Conservation (phyloP, 352 stramenopile genomes). For the Phytophthora sansomeana region DNA sequence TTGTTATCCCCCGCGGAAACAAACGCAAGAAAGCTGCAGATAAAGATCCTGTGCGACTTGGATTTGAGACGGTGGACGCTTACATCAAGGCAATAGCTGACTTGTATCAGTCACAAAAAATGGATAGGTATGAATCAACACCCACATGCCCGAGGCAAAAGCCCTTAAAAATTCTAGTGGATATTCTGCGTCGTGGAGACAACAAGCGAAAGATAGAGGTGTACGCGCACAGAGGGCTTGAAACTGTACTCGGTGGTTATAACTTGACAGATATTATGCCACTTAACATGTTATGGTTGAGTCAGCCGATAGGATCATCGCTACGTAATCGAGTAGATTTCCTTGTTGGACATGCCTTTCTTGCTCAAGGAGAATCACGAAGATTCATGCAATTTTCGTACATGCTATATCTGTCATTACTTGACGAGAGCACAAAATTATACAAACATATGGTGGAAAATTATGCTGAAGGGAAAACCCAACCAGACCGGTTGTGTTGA, state of each 20-base stretch:
- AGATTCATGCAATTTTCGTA: conserved; percentile 5
- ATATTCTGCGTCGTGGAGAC: not conserved
- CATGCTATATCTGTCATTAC: not conserved
- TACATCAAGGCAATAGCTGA: not conserved
- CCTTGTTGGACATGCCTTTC: not conserved
- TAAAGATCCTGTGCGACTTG: not conserved
- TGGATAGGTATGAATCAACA: not conserved
- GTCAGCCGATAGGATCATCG: not conserved
- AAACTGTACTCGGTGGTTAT: not conserved
- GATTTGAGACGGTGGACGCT: not conserved
- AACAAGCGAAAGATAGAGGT: conserved; percentile 1
- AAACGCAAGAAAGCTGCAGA: not conserved
- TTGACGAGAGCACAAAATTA: not conserved
- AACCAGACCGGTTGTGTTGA: too few relatives aligned
- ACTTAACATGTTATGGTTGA: conserved; percentile 4
- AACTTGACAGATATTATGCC: not conserved
- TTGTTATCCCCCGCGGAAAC: conserved; percentile 1
- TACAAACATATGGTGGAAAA: not conserved
- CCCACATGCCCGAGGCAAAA: not conserved
- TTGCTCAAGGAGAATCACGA: not conserved
- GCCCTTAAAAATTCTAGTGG: not conserved
- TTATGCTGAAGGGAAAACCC: too few relatives aligned
- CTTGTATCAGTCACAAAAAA: not conserved
- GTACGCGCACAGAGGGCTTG: not conserved
- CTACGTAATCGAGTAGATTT: not conserved